These are phyloP conservation scores for Colletotrichum abscissum DNA, from an alignment of 2,329 filamentous ascomycete genomes.

Conservation along the genomic window DNA sequence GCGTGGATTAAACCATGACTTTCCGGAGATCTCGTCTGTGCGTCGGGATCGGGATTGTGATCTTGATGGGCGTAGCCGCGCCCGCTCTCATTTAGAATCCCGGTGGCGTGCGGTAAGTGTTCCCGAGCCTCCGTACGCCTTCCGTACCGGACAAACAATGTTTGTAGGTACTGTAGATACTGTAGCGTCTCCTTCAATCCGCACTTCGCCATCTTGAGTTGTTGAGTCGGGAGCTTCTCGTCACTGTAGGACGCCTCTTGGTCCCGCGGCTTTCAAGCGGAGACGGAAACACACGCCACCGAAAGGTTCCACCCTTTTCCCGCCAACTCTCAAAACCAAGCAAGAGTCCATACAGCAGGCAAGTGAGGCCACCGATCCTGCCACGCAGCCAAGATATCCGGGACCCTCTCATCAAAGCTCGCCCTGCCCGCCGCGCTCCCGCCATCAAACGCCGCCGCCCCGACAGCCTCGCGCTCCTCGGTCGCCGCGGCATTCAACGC, in stretches of 20 bases:
- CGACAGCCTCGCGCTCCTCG: conserved; percentile 78
- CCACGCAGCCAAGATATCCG: conserved; percentile 91
- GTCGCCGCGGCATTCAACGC: conserved; percentile 83
- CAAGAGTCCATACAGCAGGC: conserved; percentile 92
- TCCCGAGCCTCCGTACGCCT: neutral
- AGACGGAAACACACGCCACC: too few species aligned
- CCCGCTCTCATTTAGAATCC: neutral
- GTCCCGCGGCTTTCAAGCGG: too few species aligned
- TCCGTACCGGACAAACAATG: neutral
- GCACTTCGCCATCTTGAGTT: too few species aligned
- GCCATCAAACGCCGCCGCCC: conserved; percentile 74
- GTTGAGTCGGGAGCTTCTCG: too few species aligned
- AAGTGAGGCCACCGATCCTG: conserved; percentile 94
- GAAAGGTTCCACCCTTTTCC: too few species aligned
- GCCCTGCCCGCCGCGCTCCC: conserved; percentile 74
- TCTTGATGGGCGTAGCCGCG: neutral
- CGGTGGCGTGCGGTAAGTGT: too few species aligned
- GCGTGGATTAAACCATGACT: neutral
- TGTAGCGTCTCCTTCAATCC: too few species aligned
- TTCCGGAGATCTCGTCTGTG: neutral
- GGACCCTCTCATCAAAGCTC: conserved; percentile 92
- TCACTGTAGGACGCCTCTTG: too few species aligned
- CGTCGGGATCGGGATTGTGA: neutral
- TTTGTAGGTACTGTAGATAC: too few species aligned
- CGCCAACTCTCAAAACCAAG: conserved; percentile 77